Evolutionary conservation across 129 eudicot species (phyloP), one percentile per base, ranked within the genome.

Genomic region (Gnaphalium uliginosum): DNA sequence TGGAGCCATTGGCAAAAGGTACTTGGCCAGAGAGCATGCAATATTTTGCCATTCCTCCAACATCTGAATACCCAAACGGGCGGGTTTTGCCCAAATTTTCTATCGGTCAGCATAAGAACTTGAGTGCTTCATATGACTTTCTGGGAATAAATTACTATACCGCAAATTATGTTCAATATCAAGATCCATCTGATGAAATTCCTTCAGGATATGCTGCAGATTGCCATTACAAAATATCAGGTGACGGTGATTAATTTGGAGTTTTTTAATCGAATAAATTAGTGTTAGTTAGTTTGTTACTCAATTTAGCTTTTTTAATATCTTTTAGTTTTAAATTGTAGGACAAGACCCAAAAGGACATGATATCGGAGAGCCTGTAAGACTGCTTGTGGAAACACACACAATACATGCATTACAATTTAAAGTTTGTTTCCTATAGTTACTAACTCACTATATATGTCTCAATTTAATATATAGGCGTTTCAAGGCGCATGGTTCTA

Each of bases 101-200:
- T 5, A 32, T 33, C 1, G 56, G 23, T 9, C 57, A 71, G 30
- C 82, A 74, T 80, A 37, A 63, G 61, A 75, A 63, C 68, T 71
- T 83, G 89, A 57, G 77, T 68, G 29, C 71, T 17, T 90, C 96
- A 19, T 85, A 78, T 68, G 92, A 85, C 76, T 90, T 85, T 77
- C 26, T 87, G 24, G 92, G 89, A 70, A 39, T 90, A 43, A 87
- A 90, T 59, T 90, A 90, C 74, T 90, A 87, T 74, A 73, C 84
- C 6, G 48, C 90, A 7, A 66, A 35, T 33, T 90, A 53, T 56
- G 88, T 71, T 4, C 30, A 33, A 48, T 43, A 72, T 50, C 66
- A 60, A 39, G 58, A 75, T 8, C 33, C 24, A 0, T 1, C 78
- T 19, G 19, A 43, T 62, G 27, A 41, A 48, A 32, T 71, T 13